Percentiles rank a stretch among this genome's conserved stretches.
phyloP scores from a whole-genome alignment of 345 rosid species.

The Murraya koenigii region DNA sequence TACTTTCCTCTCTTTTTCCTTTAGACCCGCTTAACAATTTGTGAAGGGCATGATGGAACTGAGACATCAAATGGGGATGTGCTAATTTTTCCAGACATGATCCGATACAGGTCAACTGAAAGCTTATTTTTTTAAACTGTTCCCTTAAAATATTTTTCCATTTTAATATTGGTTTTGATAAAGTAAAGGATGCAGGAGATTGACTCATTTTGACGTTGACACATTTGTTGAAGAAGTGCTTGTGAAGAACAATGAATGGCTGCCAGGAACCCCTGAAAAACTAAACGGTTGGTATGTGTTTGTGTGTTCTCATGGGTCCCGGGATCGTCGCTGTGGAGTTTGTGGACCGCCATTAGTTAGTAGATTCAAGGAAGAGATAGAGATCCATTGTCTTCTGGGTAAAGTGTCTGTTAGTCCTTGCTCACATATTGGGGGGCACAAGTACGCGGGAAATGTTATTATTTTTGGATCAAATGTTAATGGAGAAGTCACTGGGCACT shows the following conservation, averaged over 20 bases:
- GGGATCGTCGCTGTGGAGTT: constrained; percentile 87
- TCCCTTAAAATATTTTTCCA: constrained; percentile 6
- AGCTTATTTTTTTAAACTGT: not conserved
- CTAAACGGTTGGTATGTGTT: constrained; percentile 80
- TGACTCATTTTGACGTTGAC: constrained; percentile 98
- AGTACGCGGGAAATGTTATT: constrained; percentile 93
- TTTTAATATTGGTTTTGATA: constrained; percentile 16
- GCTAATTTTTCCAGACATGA: constrained; percentile 94
- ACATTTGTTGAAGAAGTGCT: constrained; percentile 98
- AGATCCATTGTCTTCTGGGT: constrained; percentile 64
- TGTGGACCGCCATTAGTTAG: constrained; percentile 86
- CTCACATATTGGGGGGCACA: constrained; percentile 96
- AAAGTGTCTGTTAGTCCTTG: constrained; percentile 94
- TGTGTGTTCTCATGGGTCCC: constrained; percentile 91
- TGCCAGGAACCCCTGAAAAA: constrained; percentile 84
- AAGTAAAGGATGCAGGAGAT: constrained; percentile 68
- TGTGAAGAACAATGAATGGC: constrained; percentile 90
- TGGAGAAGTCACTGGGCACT: constrained; percentile 72
- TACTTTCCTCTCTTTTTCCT: constrained; percentile 15
- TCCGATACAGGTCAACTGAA: constrained; percentile 76
- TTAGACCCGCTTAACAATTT: constrained; percentile 85
- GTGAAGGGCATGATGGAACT: constrained; percentile 98
- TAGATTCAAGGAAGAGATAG: constrained; percentile 88
- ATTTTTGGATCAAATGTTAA: constrained; percentile 61
- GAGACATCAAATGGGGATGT: constrained; percentile 98